These are phyloP conservation scores for Suillus brevipes DNA, from an alignment of 768 basidiomycete species.

Conservation along the genomic window DNA sequence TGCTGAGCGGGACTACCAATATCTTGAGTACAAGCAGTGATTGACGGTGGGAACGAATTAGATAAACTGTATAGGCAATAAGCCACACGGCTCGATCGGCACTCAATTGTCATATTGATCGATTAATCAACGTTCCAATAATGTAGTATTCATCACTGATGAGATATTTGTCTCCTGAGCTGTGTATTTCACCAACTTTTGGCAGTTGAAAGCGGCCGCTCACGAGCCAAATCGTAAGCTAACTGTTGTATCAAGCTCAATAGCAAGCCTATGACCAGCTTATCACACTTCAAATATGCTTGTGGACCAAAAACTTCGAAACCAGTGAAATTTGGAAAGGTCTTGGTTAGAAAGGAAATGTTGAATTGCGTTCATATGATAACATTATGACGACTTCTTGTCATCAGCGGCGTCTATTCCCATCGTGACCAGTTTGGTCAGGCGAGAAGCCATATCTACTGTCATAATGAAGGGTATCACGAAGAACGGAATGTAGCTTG, in stretches of 20 bases:
- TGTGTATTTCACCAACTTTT: background rate
- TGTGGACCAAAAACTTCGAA: no score
- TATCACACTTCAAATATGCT: no score
- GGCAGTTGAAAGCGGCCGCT: background rate
- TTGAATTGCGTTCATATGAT: conserved; percentile 10
- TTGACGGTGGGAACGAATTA: background rate
- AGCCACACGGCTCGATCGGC: background rate
- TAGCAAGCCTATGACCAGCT: no score
- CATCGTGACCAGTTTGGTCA: conserved; percentile 32
- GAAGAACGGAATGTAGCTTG: conserved; percentile 76
- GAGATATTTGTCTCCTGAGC: background rate
- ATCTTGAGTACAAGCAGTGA: background rate
- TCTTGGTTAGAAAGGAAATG: background rate
- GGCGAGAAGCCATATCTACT: conserved; percentile 62
- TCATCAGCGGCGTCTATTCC: conserved; percentile 19
- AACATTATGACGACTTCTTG: conserved; percentile 20
- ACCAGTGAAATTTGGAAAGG: no score
- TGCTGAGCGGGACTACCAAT: background rate
- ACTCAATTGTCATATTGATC: no score
- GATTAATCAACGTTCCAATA: no score
- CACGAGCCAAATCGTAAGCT: background rate
- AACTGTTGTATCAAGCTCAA: no score
- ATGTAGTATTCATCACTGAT: no score
- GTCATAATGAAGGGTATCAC: conserved; percentile 70
- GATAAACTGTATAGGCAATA: background rate